Conservation (phyloP, 306 rosid genomes). For the Quercus ilex region DNA sequence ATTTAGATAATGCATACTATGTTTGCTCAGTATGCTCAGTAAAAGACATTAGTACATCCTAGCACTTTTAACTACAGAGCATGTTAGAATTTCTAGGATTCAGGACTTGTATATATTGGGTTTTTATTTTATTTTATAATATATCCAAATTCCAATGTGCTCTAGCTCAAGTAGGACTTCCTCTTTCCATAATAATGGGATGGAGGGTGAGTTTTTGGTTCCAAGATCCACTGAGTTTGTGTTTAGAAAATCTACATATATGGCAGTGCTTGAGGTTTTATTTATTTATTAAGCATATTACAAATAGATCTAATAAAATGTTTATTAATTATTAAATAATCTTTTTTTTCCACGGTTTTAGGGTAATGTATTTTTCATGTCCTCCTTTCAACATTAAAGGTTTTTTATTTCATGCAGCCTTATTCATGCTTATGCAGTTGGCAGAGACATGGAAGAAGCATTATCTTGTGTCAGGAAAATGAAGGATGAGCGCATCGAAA, state of each 20-base stretch:
- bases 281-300: too few relatives aligned
- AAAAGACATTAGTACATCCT: background rate
- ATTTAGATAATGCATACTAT: background rate
- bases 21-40: background rate
- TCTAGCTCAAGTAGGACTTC: too few relatives aligned
- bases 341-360: background rate
- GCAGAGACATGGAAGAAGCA: slow-evolving; percentile 99
- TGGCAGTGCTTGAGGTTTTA: background rate
- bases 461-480: slow-evolving; percentile 85
- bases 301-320: background rate
- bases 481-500: slow-evolving; percentile 84
- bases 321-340: background rate
- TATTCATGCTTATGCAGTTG: slow-evolving; percentile 98
- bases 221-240: too few relatives aligned
- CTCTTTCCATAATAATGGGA: too few relatives aligned
- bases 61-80: background rate
- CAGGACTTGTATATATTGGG: background rate
- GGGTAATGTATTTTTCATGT: background rate
- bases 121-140: background rate
- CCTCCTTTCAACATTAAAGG: slow-evolving; percentile 21
- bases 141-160: background rate
- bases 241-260: background rate
- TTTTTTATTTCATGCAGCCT: slow-evolving; percentile 72
- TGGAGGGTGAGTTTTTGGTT: too few relatives aligned
- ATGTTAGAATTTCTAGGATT: background rate